Conservation (phyloP, 176 grass and related monocot genomes). For the Phoenix roebelenii region DNA sequence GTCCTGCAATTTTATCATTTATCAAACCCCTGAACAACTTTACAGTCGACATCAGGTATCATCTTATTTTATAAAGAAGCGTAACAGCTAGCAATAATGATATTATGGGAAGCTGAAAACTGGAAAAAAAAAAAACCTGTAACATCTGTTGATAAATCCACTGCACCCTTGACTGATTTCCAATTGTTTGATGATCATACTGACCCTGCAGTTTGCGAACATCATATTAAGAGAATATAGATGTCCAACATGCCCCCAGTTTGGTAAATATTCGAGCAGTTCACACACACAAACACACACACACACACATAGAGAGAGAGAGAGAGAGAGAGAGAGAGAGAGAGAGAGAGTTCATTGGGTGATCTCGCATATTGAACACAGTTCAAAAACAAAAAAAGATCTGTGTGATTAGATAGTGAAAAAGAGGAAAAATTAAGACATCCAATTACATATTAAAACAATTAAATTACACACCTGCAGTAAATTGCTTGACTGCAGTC, state of each 20-base stretch:
- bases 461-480: constrained; percentile 45
- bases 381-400: not conserved
- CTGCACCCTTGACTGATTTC: constrained; percentile 50
- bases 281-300: not conserved
- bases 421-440: constrained; percentile 11
- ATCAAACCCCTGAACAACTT: not conserved
- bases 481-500: constrained; percentile 55
- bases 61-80: constrained; percentile 2
- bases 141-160: constrained; percentile 84
- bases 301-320: no score
- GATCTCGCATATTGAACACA: no score
- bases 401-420: not conserved
- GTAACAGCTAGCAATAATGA: constrained; percentile 1
- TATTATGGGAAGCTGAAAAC: not conserved
- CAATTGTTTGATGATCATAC: constrained; percentile 54
- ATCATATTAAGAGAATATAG: no score
- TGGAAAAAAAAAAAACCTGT: constrained; percentile 40
- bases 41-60: not conserved
- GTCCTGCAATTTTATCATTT: constrained; percentile 34
- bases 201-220: constrained; percentile 40
- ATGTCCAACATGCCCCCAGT: no score
- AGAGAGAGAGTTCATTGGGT: no score
- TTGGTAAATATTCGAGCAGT: no score
- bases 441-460: constrained; percentile 3
- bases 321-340: no score